Evolutionary conservation across 1,284 basidiomycete species (phyloP).

Genomic region (Vanrija humicola): DNA sequence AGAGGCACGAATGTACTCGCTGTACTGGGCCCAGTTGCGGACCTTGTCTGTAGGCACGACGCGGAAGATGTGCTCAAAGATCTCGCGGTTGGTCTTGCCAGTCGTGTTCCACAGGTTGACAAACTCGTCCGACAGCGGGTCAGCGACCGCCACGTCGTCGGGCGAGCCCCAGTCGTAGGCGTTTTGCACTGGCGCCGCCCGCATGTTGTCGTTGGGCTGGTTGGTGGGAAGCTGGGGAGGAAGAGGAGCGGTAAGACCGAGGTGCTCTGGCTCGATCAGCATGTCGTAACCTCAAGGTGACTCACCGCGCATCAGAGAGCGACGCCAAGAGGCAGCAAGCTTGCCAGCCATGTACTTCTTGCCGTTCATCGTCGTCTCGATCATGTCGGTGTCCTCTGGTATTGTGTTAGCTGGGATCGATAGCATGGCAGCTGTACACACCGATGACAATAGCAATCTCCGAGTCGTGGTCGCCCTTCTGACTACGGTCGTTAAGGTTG

Average conservation of each 20-base stretch:
- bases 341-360: constrained; percentile 50
- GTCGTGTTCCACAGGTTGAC: constrained; percentile 65
- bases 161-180: constrained; percentile 59
- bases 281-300: not conserved
- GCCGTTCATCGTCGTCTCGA: constrained; percentile 75
- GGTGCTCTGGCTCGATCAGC: constrained; percentile 62
- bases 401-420: not conserved
- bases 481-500: constrained; percentile 61
- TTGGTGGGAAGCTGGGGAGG: constrained; percentile 44
- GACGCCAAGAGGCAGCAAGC: constrained; percentile 41
- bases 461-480: constrained; percentile 80
- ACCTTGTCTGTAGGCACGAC: constrained; percentile 72
- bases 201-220: constrained; percentile 62
- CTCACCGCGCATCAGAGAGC: constrained; percentile 43
- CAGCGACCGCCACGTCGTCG: constrained; percentile 69
- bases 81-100: constrained; percentile 71
- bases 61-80: constrained; percentile 54
- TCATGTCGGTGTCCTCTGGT: constrained; percentile 67
- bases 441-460: constrained; percentile 85
- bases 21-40: constrained; percentile 70
- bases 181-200: constrained; percentile 65
- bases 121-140: constrained; percentile 67
- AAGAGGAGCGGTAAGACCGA: constrained; percentile 62
- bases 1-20: constrained; percentile 53
- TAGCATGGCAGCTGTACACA: not conserved